These are phyloP conservation scores for Grigorovia transvaalensis DNA, from an alignment of 805 yeast species.

Conservation along the genomic window DNA sequence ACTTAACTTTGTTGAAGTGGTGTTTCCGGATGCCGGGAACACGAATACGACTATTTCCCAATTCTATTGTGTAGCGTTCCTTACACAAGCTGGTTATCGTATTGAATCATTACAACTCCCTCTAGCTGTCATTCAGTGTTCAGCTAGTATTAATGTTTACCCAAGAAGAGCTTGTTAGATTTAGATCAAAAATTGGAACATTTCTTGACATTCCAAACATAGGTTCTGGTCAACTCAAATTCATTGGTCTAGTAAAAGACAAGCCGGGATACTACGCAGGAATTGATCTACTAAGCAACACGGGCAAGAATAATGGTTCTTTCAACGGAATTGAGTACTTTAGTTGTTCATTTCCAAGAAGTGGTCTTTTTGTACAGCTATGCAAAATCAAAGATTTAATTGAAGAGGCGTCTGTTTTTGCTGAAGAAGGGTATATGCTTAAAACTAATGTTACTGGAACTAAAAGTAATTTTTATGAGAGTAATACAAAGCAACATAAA, in stretches of 20 bases:
- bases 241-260: slow-evolving; percentile 61
- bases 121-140: too few species aligned
- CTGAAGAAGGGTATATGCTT: too few species aligned
- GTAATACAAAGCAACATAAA: too few species aligned
- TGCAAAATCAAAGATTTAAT: slow-evolving; percentile 29
- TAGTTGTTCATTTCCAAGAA: slow-evolving; percentile 45
- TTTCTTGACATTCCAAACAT: slow-evolving; percentile 52
- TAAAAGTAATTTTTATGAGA: too few species aligned
- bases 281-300: slow-evolving; percentile 55
- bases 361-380: slow-evolving; percentile 69
- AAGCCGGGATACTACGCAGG: slow-evolving; percentile 79
- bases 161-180: slow-evolving; percentile 5
- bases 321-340: slow-evolving; percentile 67
- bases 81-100: too few species aligned
- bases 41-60: too few species aligned
- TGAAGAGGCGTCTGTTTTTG: slow-evolving; percentile 8
- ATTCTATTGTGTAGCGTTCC: too few species aligned
- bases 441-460: too few species aligned
- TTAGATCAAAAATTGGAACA: slow-evolving; percentile 23
- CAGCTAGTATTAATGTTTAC: background rate
- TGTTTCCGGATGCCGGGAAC: too few species aligned
- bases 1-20: too few species aligned
- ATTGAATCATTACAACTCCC: too few species aligned
- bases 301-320: slow-evolving; percentile 83
- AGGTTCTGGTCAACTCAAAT: slow-evolving; percentile 57